phyloP scores from a whole-genome alignment of 108 stramenopile genomes.

The Hondaea fermentalgiana region DNA sequence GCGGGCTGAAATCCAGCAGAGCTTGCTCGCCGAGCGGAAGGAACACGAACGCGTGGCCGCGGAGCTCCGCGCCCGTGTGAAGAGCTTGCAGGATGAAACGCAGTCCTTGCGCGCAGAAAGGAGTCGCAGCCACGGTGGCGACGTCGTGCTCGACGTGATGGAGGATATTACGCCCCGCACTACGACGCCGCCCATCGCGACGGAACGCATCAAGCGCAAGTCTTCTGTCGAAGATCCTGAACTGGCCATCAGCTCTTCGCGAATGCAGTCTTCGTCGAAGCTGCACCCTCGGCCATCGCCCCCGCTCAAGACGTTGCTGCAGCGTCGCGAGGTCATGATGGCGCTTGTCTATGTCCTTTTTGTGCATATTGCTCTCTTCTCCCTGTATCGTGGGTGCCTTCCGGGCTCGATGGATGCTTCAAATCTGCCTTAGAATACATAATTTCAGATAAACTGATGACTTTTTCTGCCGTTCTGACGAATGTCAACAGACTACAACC shows the following conservation, averaged over 20 bases:
- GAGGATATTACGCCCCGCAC: background rate
- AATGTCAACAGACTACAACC: too few relatives aligned
- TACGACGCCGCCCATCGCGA: background rate
- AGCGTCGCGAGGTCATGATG: background rate
- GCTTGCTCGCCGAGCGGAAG: background rate
- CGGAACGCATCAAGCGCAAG: background rate
- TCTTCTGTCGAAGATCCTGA: background rate
- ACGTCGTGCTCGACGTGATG: background rate
- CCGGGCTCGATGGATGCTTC: too few relatives aligned
- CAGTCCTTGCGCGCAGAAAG: background rate
- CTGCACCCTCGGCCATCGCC: background rate
- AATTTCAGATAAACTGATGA: too few relatives aligned
- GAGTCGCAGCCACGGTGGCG: background rate
- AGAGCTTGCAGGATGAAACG: background rate
- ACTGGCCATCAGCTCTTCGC: background rate
- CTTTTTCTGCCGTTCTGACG: too few relatives aligned
- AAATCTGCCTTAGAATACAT: too few relatives aligned
- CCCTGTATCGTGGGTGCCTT: background rate
- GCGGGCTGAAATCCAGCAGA: background rate
- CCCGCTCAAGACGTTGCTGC: background rate
- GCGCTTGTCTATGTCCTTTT: background rate
- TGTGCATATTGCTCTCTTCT: background rate
- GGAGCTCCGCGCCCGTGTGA: background rate
- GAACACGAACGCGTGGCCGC: background rate
- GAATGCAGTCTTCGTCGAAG: background rate